A percentile compares a stretch with the other conserved stretches of the same genome.
phyloP scores from a whole-genome alignment of 768 basidiomycete species.

The Dendrothele bispora region DNA sequence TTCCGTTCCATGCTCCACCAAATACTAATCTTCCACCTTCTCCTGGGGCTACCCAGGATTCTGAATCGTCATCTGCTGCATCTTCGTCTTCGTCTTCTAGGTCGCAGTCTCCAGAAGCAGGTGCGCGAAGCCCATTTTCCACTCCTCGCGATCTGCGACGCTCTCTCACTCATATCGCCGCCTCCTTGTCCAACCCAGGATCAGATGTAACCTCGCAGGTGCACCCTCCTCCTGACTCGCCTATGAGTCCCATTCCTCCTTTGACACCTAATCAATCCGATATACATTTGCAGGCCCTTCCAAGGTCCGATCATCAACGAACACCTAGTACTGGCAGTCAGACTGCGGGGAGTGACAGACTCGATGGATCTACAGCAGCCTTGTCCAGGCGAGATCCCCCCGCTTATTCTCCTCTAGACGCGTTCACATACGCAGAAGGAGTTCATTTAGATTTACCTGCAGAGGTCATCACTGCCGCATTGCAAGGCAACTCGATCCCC shows the following conservation, averaged over 20 bases:
- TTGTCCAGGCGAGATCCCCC: slow-evolving; percentile 70
- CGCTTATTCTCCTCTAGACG: slow-evolving; percentile 86
- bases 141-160: slow-evolving; percentile 65
- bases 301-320: slow-evolving; percentile 37
- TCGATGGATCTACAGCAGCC: slow-evolving; percentile 26
- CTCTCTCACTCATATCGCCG: slow-evolving; percentile 69
- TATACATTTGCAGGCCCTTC: slow-evolving; percentile 75
- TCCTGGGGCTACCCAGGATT: slow-evolving; percentile 23
- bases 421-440: slow-evolving; percentile 81
- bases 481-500: slow-evolving; percentile 75
- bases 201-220: slow-evolving; percentile 68
- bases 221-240: slow-evolving; percentile 80
- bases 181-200: slow-evolving; percentile 60
- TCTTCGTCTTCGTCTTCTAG: slow-evolving; percentile 51
- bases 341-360: slow-evolving; percentile 15
- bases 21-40: slow-evolving; percentile 44
- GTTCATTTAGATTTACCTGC: slow-evolving; percentile 93
- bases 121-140: slow-evolving; percentile 78
- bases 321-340: slow-evolving; percentile 31
- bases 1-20: slow-evolving; percentile 57
- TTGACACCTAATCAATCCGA: slow-evolving; percentile 85
- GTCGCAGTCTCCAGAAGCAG: slow-evolving; percentile 69
- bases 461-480: slow-evolving; percentile 85
- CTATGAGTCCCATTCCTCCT: slow-evolving; percentile 75
- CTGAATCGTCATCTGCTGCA: slow-evolving; percentile 27